Conservation (phyloP, 2,329 filamentous ascomycete genomes). For the Fusarium fracticaudum region DNA sequence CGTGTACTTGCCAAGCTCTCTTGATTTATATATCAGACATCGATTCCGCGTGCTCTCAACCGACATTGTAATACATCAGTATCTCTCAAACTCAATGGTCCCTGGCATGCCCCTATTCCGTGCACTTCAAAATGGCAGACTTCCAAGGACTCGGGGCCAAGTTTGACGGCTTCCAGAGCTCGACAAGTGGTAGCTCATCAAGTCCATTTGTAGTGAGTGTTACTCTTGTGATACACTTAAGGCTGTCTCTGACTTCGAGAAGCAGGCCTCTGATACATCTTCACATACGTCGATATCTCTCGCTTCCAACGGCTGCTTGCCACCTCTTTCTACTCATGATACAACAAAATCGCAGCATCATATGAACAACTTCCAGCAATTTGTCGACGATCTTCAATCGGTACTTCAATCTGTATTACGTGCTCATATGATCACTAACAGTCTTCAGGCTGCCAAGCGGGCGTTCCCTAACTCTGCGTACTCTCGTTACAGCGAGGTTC, state of each 20-base stretch:
- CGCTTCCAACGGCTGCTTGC: slow-evolving; percentile 33
- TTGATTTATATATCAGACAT: slow-evolving; percentile 13
- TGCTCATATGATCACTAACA: slow-evolving; percentile 1
- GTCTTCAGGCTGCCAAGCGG: slow-evolving; percentile 32
- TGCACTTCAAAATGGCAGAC: slow-evolving; percentile 26
- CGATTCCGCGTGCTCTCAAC: neutral
- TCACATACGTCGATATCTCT: slow-evolving; percentile 41
- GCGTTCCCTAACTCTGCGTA: slow-evolving; percentile 42
- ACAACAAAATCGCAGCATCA: slow-evolving; percentile 42
- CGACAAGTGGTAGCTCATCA: slow-evolving; percentile 34
- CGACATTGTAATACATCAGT: neutral
- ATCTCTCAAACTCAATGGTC: neutral
- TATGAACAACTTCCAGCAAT: slow-evolving; percentile 36
- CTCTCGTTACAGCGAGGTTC: slow-evolving; percentile 40
- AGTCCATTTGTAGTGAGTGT: slow-evolving; percentile 40
- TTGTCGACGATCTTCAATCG: slow-evolving; percentile 36
- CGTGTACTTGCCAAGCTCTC: neutral
- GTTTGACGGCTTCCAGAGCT: slow-evolving; percentile 40
- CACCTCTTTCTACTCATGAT: slow-evolving; percentile 38
- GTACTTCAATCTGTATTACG: neutral
- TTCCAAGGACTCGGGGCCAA: slow-evolving; percentile 38
- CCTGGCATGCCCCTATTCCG: neutral
- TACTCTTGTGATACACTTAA: neutral
- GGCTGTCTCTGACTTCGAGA: slow-evolving; percentile 14
- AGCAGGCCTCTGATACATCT: slow-evolving; percentile 41